Percentiles rank a stretch among this genome's conserved stretches.
Conservation (phyloP, 192 early-diverging fungal species). For the Backusella macrospora region DNA sequence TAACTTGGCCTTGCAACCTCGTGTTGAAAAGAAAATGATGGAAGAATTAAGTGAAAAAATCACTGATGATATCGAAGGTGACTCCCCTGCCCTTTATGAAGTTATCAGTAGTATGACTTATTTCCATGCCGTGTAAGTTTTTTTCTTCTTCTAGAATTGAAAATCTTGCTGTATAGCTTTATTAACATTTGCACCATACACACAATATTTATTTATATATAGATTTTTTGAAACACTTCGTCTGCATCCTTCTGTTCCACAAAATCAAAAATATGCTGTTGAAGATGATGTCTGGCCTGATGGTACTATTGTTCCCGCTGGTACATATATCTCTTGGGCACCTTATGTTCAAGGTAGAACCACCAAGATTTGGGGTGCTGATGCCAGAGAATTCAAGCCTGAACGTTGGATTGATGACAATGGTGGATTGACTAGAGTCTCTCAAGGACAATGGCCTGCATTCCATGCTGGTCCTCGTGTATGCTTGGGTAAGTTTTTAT, state of each 20-base stretch:
- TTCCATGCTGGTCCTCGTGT: constrained; percentile 61
- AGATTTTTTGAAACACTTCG: constrained; percentile 60
- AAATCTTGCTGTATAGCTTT: background rate
- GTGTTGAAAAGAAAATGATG: constrained; percentile 45
- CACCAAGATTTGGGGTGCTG: constrained; percentile 62
- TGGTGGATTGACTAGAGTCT: constrained; percentile 36
- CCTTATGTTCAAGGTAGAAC: constrained; percentile 57
- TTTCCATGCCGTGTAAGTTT: constrained; percentile 42
- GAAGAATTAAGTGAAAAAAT: constrained; percentile 44
- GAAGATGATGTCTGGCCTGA: constrained; percentile 64
- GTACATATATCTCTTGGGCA: constrained; percentile 51
- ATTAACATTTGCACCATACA: constrained; percentile 43
- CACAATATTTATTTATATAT: background rate
- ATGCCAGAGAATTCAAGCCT: constrained; percentile 64
- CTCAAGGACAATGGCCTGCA: constrained; percentile 51
- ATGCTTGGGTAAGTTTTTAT: constrained; percentile 19
- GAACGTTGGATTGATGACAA: constrained; percentile 62
- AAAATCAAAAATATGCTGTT: constrained; percentile 55
- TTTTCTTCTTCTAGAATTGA: background rate
- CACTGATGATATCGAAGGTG: constrained; percentile 28
- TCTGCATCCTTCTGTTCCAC: constrained; percentile 68
- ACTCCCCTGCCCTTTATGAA: constrained; percentile 37
- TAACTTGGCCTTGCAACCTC: constrained; percentile 43
- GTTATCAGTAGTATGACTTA: constrained; percentile 39
- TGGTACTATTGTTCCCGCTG: constrained; percentile 54